Conservation (phyloP, 805 yeast genomes). For the Limtongia smithiae region DNA sequence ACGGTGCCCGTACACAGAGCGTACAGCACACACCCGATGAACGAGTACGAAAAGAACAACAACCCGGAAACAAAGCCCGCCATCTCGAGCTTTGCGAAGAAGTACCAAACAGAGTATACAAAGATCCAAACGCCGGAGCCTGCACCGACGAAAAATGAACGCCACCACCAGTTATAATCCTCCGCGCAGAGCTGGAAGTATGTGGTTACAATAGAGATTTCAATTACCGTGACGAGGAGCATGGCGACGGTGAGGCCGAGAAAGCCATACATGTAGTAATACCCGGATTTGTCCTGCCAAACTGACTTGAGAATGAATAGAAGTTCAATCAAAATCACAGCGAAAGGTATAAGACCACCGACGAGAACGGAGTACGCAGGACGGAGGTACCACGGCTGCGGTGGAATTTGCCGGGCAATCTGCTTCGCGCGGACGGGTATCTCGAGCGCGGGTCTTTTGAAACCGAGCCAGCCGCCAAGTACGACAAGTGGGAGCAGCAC, state of each 20-base stretch:
- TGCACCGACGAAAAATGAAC: slow-evolving; percentile 64
- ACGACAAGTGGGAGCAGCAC: slow-evolving; percentile 73
- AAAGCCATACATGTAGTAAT: slow-evolving; percentile 77
- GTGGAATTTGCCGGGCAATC: slow-evolving; percentile 39
- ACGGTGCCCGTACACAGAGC: slow-evolving; percentile 74
- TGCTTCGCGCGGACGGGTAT: slow-evolving; percentile 32
- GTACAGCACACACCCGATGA: slow-evolving; percentile 56
- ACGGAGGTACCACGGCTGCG: slow-evolving; percentile 19
- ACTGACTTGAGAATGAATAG: slow-evolving; percentile 67
- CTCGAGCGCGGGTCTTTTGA: slow-evolving; percentile 27
- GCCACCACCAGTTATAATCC: slow-evolving; percentile 77
- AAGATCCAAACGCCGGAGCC: slow-evolving; percentile 71
- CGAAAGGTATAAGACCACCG: slow-evolving; percentile 75
- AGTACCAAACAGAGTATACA: slow-evolving; percentile 65
- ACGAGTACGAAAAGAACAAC: slow-evolving; percentile 68
- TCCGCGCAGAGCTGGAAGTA: slow-evolving; percentile 58
- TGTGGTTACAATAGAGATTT: slow-evolving; percentile 66
- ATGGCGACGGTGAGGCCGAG: slow-evolving; percentile 58
- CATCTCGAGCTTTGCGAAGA: slow-evolving; percentile 53
- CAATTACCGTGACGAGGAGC: slow-evolving; percentile 60
- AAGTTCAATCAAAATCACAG: slow-evolving; percentile 75
- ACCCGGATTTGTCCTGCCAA: slow-evolving; percentile 77
- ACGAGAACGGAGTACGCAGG: slow-evolving; percentile 35
- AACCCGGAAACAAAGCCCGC: slow-evolving; percentile 64
- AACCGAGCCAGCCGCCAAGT: slow-evolving; percentile 56